Base-by-base conservation (phyloP, 2,329 filamentous ascomycete species). In the Paracorniculantispora psalliotae region DNA sequence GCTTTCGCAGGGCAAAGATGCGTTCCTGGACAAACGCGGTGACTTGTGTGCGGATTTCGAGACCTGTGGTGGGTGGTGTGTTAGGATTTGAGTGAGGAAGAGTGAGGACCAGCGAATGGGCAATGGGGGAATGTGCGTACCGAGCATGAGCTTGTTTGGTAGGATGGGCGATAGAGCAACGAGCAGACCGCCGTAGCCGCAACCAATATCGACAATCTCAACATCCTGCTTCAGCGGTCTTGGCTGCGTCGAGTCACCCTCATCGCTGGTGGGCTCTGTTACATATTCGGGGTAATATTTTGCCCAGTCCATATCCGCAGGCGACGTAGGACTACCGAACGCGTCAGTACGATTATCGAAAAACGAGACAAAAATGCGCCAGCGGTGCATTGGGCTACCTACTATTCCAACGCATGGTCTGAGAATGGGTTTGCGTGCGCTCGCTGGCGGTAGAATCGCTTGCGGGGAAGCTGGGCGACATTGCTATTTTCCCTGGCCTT, bases 361-460 rank as follows among this genome's bases (percentile, higher is more conserved):
- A 21, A 35, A 35, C 1, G 3, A 23, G 39, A 25, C 0, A 21
- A 26, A 26, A 0, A 13, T 1, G 37, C 28, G 17, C 43, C 25
- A 54, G 9, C 15, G 26, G 26, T 13, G 43, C 35, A 39, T 15
- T 52, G 17, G 30, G 43, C 9, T 47, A 78, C 85, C 68, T 83
- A 96, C 94, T 99, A 99, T 68, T 82, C 81, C 71, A 99, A 79
- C 60, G 84, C 79, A 78, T 99, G 94, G 69, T 99, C 94, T 2
- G 93, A 97, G 76, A 99, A 99, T 7, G 93, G 92, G 77, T 99
- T 99, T 63, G 94, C 94, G 77, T 99, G 94, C 39, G 94, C 94
- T 73, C 94, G 85, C 75, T 99, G 94, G 59, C 94, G 86, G 73
- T 96, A 99, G 77, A 94, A 96, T 77, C 90, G 93, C 81, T 99